Evolutionary conservation across 495 filamentous ascomycete species (phyloP).

Genomic region (Pseudevernia furfuracea): DNA sequence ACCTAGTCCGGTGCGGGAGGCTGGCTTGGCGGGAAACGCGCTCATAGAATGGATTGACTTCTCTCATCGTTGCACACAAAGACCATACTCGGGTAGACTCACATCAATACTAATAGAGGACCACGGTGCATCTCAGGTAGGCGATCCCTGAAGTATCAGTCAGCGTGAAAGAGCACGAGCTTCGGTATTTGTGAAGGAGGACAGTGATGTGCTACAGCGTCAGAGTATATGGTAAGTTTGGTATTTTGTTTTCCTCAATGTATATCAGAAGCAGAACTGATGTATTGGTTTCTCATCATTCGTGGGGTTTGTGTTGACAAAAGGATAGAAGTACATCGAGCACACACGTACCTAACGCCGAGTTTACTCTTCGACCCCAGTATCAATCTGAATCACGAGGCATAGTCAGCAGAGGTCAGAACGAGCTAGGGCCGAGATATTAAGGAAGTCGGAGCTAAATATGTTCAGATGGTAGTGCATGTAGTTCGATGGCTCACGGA

Average conservation of each 20-base stretch:
- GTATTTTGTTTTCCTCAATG: conserved; percentile 65
- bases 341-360: background rate
- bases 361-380: background rate
- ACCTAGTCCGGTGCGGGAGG: conserved; percentile 68
- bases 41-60: conserved; percentile 99
- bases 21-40: conserved; percentile 61
- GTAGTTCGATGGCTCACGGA: conserved; percentile 87
- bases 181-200: background rate
- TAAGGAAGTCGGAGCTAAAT: conserved; percentile 24
- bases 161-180: background rate
- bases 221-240: conserved; percentile 63
- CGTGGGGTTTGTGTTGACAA: conserved; percentile 28
- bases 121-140: conserved; percentile 11
- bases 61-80: conserved; percentile 69
- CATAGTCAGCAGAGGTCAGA: background rate
- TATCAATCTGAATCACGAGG: background rate
- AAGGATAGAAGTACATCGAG: background rate
- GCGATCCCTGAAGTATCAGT: background rate
- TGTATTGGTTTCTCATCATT: conserved; percentile 69
- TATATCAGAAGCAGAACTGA: conserved; percentile 96
- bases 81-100: background rate
- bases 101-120: conserved; percentile 13
- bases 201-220: conserved; percentile 40
- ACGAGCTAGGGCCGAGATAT: background rate
- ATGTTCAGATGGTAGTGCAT: conserved; percentile 99